A percentile compares a stretch with the other conserved stretches of the same genome.
Evolutionary conservation across 176 grass and related monocot species (phyloP).

Genomic region (Microstegium vimineum): DNA sequence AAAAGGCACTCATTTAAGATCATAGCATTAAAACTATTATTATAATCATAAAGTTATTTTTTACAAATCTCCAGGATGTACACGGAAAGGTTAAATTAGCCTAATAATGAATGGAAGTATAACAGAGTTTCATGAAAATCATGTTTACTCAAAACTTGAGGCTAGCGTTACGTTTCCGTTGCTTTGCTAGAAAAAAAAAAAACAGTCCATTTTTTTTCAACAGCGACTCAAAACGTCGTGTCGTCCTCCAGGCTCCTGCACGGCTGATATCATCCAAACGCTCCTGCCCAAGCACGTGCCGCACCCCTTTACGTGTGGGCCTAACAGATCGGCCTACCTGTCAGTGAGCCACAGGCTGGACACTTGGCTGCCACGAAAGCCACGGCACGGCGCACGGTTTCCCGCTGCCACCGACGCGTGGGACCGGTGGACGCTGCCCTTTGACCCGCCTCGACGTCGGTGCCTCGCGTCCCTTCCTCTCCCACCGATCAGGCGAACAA

Average conservation of each 20-base stretch:
- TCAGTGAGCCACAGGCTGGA: neutral
- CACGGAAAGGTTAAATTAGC: neutral
- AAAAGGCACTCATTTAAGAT: no score
- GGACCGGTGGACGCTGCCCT: neutral
- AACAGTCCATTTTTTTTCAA: neutral
- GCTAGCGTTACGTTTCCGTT: neutral
- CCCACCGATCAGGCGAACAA: conserved; percentile 21
- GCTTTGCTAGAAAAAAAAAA: no score
- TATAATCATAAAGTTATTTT: no score
- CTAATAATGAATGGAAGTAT: no score
- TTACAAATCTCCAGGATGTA: neutral
- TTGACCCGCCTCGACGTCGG: conserved; percentile 49
- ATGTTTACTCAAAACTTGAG: neutral
- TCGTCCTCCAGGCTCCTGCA: neutral
- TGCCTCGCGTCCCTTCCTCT: neutral
- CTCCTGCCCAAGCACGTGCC: neutral
- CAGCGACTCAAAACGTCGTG: neutral
- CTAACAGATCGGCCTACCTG: neutral
- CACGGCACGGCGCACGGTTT: neutral
- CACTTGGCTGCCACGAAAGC: conserved; percentile 22
- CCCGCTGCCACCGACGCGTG: conserved; percentile 17
- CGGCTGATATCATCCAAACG: neutral
- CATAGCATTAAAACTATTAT: no score
- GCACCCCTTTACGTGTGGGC: neutral
- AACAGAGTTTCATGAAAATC: no score